phyloP scores from a whole-genome alignment of 495 filamentous ascomycete species.

The Penicillium paxilli region DNA sequence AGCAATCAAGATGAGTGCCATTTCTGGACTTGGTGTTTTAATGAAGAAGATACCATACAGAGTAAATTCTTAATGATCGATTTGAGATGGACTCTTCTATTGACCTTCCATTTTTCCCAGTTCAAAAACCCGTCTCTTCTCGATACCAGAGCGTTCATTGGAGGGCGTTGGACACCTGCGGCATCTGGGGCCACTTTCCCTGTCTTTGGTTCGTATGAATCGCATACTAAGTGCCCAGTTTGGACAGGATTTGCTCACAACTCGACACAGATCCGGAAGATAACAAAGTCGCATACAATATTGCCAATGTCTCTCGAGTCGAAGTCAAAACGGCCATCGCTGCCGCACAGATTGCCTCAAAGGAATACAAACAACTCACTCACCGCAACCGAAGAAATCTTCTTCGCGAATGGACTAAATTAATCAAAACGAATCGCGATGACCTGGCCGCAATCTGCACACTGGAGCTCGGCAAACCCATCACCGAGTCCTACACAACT shows the following conservation, averaged over 20 bases:
- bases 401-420: conserved; percentile 2
- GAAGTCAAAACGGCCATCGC: neutral
- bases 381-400: conserved; percentile 1
- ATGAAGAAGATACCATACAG: neutral
- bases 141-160: neutral
- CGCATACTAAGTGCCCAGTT: neutral
- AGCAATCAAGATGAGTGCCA: neutral
- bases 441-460: conserved; percentile 11
- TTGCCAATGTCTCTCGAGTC: neutral
- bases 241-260: neutral
- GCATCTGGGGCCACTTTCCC: neutral
- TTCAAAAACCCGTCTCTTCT: neutral
- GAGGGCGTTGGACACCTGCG: neutral
- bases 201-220: neutral
- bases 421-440: neutral
- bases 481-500: conserved; percentile 4
- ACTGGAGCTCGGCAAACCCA: conserved; percentile 7
- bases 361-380: neutral
- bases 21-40: neutral
- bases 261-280: neutral
- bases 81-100: neutral
- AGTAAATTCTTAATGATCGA: neutral
- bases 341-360: conserved; percentile 37
- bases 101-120: neutral
- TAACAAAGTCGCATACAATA: neutral